These are phyloP conservation scores for Alternaria longipes DNA, from an alignment of 2,329 filamentous ascomycete species.

Conservation along the genomic window DNA sequence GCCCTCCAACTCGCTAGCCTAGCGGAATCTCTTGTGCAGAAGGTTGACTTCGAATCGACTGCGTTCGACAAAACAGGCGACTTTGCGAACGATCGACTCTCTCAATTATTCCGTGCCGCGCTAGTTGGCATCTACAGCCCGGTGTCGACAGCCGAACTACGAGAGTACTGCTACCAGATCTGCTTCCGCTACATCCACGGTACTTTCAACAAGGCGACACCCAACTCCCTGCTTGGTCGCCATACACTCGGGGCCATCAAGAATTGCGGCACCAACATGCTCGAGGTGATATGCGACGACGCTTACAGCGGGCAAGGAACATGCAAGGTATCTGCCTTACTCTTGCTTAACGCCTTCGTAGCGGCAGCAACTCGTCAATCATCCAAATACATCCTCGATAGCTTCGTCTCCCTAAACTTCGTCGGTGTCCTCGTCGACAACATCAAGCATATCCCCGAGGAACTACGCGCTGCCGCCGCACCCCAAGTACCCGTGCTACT, in stretches of 20 bases:
- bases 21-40: slow-evolving; percentile 75
- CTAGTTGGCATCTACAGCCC: slow-evolving; percentile 80
- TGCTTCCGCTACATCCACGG: slow-evolving; percentile 85
- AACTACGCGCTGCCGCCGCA: slow-evolving; percentile 58
- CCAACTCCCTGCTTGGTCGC: slow-evolving; percentile 45
- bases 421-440: slow-evolving; percentile 89
- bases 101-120: slow-evolving; percentile 89
- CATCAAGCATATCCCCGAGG: slow-evolving; percentile 77
- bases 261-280: slow-evolving; percentile 79
- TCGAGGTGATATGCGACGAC: slow-evolving; percentile 92
- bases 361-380: slow-evolving; percentile 76
- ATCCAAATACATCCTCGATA: slow-evolving; percentile 78
- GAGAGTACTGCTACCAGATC: slow-evolving; percentile 89
- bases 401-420: slow-evolving; percentile 87
- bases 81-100: slow-evolving; percentile 86
- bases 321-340: slow-evolving; percentile 84
- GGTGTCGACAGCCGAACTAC: slow-evolving; percentile 73
- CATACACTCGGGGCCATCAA: slow-evolving; percentile 75
- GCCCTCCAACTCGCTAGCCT: slow-evolving; percentile 80
- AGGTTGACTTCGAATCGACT: slow-evolving; percentile 68
- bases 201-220: slow-evolving; percentile 61
- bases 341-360: slow-evolving; percentile 82
- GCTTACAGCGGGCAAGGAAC: slow-evolving; percentile 83
- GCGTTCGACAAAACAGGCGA: slow-evolving; percentile 65
- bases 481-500: slow-evolving; percentile 64